Percentiles rank a stretch among this genome's conserved stretches.
phyloP scores from a whole-genome alignment of 352 stramenopile genomes.

The Aphanomyces invadans region DNA sequence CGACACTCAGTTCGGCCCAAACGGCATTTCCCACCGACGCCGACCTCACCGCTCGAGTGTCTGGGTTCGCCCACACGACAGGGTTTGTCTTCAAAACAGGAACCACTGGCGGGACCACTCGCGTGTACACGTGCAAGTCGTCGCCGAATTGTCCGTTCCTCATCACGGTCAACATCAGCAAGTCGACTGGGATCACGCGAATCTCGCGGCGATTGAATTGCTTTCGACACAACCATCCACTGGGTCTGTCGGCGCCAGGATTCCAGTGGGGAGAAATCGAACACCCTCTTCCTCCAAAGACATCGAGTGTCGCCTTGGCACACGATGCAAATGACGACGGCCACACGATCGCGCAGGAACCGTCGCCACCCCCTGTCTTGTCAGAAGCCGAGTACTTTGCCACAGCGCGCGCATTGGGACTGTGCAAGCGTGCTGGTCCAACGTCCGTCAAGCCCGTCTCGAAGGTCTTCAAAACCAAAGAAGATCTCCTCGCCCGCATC shows the following conservation, averaged over 20 bases:
- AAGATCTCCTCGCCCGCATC: neutral
- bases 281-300: neutral
- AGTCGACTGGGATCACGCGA: conserved; percentile 6
- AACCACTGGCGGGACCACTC: conserved; percentile 1
- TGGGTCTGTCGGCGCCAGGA: neutral
- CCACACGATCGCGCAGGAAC: neutral
- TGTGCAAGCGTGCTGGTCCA: neutral
- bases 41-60: neutral
- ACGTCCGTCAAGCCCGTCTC: neutral
- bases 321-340: neutral
- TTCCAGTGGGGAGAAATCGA: neutral
- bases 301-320: neutral
- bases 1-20: neutral
- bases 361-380: neutral
- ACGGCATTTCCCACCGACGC: neutral
- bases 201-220: conserved; percentile 1
- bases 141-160: neutral
- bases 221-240: conserved; percentile 15
- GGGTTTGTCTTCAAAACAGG: neutral
- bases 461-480: conserved; percentile 1
- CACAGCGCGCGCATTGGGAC: neutral
- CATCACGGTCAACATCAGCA: conserved; percentile 13
- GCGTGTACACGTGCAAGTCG: conserved; percentile 11
- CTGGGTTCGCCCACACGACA: neutral
- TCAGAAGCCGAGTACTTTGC: conserved; percentile 8